Percentiles rank a stretch among this genome's conserved stretches.
Conservation (phyloP, 768 basidiomycete species). For the Amanita molliuscula region DNA sequence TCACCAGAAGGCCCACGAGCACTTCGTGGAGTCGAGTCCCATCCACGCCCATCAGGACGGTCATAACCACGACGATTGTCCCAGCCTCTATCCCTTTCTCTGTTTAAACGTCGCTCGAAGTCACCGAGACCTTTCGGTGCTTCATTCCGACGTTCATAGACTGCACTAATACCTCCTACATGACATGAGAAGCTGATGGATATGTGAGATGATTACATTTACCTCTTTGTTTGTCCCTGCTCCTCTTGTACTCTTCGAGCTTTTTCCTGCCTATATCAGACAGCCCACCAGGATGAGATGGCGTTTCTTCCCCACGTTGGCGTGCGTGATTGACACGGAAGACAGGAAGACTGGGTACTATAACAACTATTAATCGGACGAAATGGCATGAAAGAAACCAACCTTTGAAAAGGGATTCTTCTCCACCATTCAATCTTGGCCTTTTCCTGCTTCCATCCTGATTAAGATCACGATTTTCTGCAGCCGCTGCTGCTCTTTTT, state of each 20-base stretch:
- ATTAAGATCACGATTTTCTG: conserved; percentile 25
- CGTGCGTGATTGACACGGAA: conserved; percentile 45
- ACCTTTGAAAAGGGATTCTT: conserved; percentile 86
- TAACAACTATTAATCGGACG: conserved; percentile 6
- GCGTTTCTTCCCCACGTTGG: conserved; percentile 81
- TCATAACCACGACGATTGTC: conserved; percentile 29
- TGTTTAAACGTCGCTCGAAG: conserved; percentile 87
- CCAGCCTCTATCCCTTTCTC: conserved; percentile 48
- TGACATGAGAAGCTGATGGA: not conserved
- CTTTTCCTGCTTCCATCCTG: conserved; percentile 54
- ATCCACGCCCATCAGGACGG: conserved; percentile 23
- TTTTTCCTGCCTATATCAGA: conserved; percentile 61
- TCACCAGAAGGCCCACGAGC: conserved; percentile 42
- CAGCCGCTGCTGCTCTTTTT: conserved; percentile 62
- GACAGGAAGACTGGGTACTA: conserved; percentile 74
- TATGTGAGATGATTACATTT: conserved; percentile 4
- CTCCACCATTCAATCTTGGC: conserved; percentile 46
- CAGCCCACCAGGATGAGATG: conserved; percentile 86
- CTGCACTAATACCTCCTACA: conserved; percentile 63
- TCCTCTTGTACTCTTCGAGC: conserved; percentile 69
- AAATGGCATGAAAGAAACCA: not conserved
- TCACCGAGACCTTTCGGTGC: conserved; percentile 79
- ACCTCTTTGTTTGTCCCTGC: conserved; percentile 65
- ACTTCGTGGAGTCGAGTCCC: conserved; percentile 56
- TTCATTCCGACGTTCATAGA: conserved; percentile 43